Base-by-base conservation (phyloP, 805 yeast genomes). In the Priceomyces carsonii region DNA sequence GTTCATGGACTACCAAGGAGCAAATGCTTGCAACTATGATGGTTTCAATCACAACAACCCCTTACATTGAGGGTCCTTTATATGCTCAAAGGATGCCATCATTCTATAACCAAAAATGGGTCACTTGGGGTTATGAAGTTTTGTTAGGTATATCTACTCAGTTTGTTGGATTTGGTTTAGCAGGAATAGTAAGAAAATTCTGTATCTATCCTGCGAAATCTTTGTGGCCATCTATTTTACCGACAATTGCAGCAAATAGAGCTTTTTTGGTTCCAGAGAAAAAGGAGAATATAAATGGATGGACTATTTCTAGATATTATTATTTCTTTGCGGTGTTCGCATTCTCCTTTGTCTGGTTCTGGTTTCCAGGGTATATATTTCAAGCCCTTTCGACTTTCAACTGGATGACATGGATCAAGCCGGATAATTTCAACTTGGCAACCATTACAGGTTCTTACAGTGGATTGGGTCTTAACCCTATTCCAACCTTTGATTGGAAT, bases 391-490 rank as follows among this genome's bases (percentile, higher is more conserved):
- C 71, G 5, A 48, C 57, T 3, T 72, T 72, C 55, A 66, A 69
- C 45, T 79, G 84, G 85, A 65, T 75, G 45, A 66, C 75, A 3
- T 79, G 83, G 82, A 77, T 77, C 30, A 55, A 58, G 4, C 82
- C 81, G 9, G 40, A 66, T 24, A 76, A 74, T 49, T 59, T 68
- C 39, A 66, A 69, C 44, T 52, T 78, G 35, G 75, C 76, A 10
- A 48, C 55, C 6, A 53, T 78, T n/a, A 72, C 80, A 8, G 82
- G 84, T 18, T 50, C 62, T 10, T 37, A 44, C 7, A 29, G 39
- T 18, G 81, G 81, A 10, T 40, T 77, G 18, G 82, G 82, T 7
- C 39, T 76, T 29, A 77, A 76, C 49, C 82, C 82, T 9, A 47
- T 73, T 29, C 53, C 81, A 6, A 63, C 77, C 1, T 68, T 77